phyloP scores from a whole-genome alignment of 2,329 filamentous ascomycete species.

The Sarocladium kiliense region DNA sequence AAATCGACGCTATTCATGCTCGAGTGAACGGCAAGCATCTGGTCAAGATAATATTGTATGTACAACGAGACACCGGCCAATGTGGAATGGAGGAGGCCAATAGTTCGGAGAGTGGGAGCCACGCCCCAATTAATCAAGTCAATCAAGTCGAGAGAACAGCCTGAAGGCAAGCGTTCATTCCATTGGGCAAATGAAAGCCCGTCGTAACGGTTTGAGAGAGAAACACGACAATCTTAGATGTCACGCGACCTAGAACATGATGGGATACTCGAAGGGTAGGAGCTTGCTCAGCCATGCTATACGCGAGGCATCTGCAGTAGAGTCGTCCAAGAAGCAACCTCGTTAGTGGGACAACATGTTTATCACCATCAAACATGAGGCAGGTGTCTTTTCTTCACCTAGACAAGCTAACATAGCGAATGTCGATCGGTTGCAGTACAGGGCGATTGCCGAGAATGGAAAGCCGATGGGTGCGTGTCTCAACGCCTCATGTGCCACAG shows the following conservation, averaged over 20 bases:
- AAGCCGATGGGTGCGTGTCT: conserved; percentile 9
- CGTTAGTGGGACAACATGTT: background rate
- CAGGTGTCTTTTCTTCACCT: background rate
- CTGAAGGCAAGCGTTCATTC: background rate
- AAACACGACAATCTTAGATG: background rate
- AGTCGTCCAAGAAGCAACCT: too few relatives aligned
- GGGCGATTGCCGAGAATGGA: conserved; percentile 7
- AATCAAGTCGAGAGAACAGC: background rate
- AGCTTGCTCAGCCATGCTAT: too few relatives aligned
- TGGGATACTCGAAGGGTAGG: background rate
- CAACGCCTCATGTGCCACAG: conserved; percentile 10
- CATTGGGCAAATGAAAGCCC: background rate
- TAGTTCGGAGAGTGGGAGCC: background rate
- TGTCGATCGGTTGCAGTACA: conserved; percentile 7
- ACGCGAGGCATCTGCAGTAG: too few relatives aligned
- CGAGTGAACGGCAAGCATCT: background rate
- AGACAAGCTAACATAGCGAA: background rate
- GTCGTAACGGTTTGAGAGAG: background rate
- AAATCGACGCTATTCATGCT: too few relatives aligned
- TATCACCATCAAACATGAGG: conserved; percentile 7
- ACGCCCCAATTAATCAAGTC: background rate
- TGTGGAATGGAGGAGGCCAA: background rate
- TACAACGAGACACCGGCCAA: background rate
- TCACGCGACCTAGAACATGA: background rate
- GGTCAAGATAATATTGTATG: background rate